phyloP scores from a whole-genome alignment of 2,329 filamentous ascomycete species.

The Pochonia chlamydosporia region DNA sequence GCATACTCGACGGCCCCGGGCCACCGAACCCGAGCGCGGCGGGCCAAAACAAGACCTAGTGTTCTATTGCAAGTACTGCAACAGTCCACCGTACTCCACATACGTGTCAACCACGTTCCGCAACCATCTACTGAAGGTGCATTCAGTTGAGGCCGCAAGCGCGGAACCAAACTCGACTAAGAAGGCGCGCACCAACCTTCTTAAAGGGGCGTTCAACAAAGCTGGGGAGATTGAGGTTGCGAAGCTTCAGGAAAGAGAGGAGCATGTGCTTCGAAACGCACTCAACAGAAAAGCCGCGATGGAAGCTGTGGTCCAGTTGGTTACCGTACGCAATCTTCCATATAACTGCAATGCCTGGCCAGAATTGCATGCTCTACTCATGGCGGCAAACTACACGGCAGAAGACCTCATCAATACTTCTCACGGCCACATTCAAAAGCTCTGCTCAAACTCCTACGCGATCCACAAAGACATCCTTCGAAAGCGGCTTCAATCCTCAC shows the following conservation, averaged over 20 bases:
- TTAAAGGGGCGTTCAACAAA: slow-evolving; percentile 3
- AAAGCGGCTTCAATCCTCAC: slow-evolving; percentile 3
- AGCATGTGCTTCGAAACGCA: slow-evolving; percentile 5
- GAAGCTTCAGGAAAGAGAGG: not conserved
- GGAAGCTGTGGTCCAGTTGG: slow-evolving; percentile 5
- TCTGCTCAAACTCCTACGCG: slow-evolving; percentile 5
- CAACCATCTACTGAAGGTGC: slow-evolving; percentile 1
- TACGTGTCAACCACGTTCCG: slow-evolving; percentile 1
- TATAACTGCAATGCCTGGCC: slow-evolving; percentile 3
- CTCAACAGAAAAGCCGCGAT: slow-evolving; percentile 3
- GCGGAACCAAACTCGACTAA: slow-evolving; percentile 1
- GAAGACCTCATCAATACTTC: slow-evolving; percentile 1
- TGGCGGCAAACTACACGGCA: slow-evolving; percentile 1
- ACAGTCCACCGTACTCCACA: not conserved
- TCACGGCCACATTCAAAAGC: slow-evolving; percentile 4
- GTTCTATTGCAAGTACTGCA: slow-evolving; percentile 3
- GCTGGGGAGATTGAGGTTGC: slow-evolving; percentile 2
- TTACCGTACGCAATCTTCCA: slow-evolving; percentile 5
- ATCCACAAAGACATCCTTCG: slow-evolving; percentile 7
- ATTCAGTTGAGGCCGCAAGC: not conserved
- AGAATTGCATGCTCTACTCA: slow-evolving; percentile 3
- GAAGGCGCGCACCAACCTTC: slow-evolving; percentile 2
- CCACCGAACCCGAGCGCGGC: not conserved
- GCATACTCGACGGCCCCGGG: not conserved
- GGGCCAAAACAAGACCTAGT: not conserved